These are phyloP conservation scores for Kalmusia sp. DNA, from an alignment of 2,329 filamentous ascomycete genomes.

Conservation along the genomic window DNA sequence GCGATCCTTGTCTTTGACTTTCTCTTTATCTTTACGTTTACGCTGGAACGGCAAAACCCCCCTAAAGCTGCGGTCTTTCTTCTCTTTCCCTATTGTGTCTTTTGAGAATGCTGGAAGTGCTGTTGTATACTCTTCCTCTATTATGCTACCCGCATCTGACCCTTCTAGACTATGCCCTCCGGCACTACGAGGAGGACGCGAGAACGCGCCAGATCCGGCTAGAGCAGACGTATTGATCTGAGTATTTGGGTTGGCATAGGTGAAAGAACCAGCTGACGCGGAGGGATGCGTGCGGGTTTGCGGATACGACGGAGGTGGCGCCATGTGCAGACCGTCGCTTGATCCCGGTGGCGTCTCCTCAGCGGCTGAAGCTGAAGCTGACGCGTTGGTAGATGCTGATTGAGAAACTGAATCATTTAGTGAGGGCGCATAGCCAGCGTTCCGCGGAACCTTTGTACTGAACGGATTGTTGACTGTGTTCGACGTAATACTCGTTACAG, in stretches of 20 bases:
- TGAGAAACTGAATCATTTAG: slow-evolving; percentile 35
- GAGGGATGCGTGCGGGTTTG: slow-evolving; percentile 35
- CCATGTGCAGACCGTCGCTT: slow-evolving; percentile 45
- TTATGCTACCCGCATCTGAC: slow-evolving; percentile 43
- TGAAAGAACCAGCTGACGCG: slow-evolving; percentile 28
- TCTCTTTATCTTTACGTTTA: slow-evolving; percentile 42
- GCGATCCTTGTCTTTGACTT: slow-evolving; percentile 30
- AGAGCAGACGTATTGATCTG: slow-evolving; percentile 34
- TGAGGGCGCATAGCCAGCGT: slow-evolving; percentile 28
- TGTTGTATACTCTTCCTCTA: slow-evolving; percentile 48
- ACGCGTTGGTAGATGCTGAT: slow-evolving; percentile 39
- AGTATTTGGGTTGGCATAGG: slow-evolving; percentile 31
- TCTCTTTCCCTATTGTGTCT: slow-evolving; percentile 42
- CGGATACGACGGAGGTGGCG: slow-evolving; percentile 37
- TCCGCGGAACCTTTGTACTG: slow-evolving; percentile 22
- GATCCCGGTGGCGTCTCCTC: slow-evolving; percentile 46
- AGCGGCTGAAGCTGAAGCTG: slow-evolving; percentile 34
- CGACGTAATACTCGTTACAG: slow-evolving; percentile 37
- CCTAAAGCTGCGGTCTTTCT: slow-evolving; percentile 48
- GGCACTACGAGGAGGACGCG: slow-evolving; percentile 33
- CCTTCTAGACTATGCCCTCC: slow-evolving; percentile 37
- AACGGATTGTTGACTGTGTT: slow-evolving; percentile 36
- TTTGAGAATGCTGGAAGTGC: slow-evolving; percentile 45
- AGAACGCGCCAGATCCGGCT: slow-evolving; percentile 26
- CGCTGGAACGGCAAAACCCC: slow-evolving; percentile 47